A percentile compares a stretch with the other conserved stretches of the same genome.
phyloP scores from a whole-genome alignment of 176 grass and related monocot genomes.

The Triticum monococcum region DNA sequence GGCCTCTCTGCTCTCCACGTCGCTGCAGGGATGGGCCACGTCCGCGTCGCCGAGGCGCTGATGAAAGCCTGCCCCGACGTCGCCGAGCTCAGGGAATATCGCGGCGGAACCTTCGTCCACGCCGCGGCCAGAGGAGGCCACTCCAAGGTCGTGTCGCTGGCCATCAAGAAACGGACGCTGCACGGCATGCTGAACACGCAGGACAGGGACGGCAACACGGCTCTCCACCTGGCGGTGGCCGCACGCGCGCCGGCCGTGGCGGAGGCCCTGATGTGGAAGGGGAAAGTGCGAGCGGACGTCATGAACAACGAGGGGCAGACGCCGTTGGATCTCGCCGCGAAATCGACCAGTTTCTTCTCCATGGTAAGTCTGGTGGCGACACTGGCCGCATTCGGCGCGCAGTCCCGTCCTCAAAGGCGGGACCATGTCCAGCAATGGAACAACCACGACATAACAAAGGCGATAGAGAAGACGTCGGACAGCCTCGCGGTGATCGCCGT shows the following conservation, averaged over 20 bases:
- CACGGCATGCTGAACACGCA: not conserved
- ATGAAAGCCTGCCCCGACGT: not conserved
- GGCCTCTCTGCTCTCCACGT: slow-evolving; percentile 13
- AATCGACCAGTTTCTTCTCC: not conserved
- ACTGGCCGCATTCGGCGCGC: not conserved
- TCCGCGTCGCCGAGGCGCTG: not conserved
- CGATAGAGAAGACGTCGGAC: not conserved
- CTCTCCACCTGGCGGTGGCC: slow-evolving; percentile 13
- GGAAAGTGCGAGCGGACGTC: not conserved
- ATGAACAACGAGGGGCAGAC: slow-evolving; percentile 5
- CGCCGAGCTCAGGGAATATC: not conserved
- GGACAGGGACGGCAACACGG: slow-evolving; percentile 26
- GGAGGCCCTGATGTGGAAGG: not conserved
- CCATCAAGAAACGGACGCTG: not conserved
- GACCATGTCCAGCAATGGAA: not conserved
- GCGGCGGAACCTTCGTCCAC: slow-evolving; percentile 20
- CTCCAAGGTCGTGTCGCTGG: not conserved
- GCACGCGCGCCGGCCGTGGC: not conserved
- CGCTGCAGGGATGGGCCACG: slow-evolving; percentile 30
- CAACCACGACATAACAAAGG: not conserved
- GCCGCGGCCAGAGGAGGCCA: not conserved
- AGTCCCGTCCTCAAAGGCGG: not conserved
- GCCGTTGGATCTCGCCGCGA: not conserved
- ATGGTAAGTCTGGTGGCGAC: not conserved
- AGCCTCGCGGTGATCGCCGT: slow-evolving; percentile 14